A percentile compares a stretch with the other conserved stretches of the same genome.
Evolutionary conservation across 164 flowering plant genomes (phyloP).

Genomic region (Chloranthus sessilifolius): DNA sequence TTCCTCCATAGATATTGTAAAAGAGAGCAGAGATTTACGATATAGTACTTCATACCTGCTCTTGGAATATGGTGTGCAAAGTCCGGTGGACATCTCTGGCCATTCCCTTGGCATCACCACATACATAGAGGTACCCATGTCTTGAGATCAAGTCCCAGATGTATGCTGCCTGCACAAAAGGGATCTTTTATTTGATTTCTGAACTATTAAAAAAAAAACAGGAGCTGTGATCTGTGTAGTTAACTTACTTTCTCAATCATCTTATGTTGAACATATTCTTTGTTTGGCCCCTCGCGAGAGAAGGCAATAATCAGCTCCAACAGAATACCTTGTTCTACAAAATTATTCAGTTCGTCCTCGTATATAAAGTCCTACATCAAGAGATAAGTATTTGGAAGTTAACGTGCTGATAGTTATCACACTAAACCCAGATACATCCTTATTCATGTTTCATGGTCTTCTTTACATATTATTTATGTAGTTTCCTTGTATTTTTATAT

Average conservation of each 20-base stretch:
- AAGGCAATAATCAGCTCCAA: constrained; percentile 84
- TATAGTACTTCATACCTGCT: constrained; percentile 46
- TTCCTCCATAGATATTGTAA: neutral
- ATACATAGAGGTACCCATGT: constrained; percentile 74
- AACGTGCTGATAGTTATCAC: too few relatives aligned
- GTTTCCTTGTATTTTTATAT: too few relatives aligned
- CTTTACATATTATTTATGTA: too few relatives aligned
- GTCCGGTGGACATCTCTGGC: constrained; percentile 91
- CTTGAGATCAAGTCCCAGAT: constrained; percentile 63
- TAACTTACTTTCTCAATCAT: constrained; percentile 71
- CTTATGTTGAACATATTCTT: constrained; percentile 94
- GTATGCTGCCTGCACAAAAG: constrained; percentile 49
- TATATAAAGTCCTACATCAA: constrained; percentile 87
- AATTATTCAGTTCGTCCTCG: constrained; percentile 72
- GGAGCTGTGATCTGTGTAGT: too few relatives aligned
- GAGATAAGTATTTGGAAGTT: too few relatives aligned
- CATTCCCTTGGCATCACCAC: constrained; percentile 99
- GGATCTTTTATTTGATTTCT: neutral
- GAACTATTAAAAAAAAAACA: neutral
- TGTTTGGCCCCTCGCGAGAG: constrained; percentile 80
- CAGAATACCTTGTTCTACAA: constrained; percentile 55
- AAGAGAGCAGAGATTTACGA: neutral
- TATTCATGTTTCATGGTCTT: too few relatives aligned
- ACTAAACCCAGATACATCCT: too few relatives aligned
- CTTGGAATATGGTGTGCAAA: constrained; percentile 70